Percentiles rank a stretch among this genome's conserved stretches.
phyloP scores from a whole-genome alignment of 1,284 basidiomycete genomes.

The Microbotryomycetes sp. region DNA sequence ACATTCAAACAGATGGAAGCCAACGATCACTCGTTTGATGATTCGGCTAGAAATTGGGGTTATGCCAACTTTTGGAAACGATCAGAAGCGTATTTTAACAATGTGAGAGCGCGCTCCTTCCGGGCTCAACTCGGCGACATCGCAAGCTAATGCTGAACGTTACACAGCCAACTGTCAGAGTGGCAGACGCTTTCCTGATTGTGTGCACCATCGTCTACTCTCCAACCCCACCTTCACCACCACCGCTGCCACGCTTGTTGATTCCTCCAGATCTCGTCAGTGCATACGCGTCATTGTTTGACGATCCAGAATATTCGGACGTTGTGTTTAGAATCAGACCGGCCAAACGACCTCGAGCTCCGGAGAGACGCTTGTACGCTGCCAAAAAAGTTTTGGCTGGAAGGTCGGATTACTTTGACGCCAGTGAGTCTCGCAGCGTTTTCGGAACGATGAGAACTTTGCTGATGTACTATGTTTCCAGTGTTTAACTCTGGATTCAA shows the following conservation, averaged over 20 bases:
- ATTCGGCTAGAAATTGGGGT: slow-evolving; percentile 44
- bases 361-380: slow-evolving; percentile 41
- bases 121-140: background rate
- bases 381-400: slow-evolving; percentile 44
- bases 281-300: slow-evolving; percentile 38
- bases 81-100: slow-evolving; percentile 40
- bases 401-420: slow-evolving; percentile 42
- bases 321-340: slow-evolving; percentile 37
- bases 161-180: slow-evolving; percentile 10
- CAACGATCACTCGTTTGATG: slow-evolving; percentile 43
- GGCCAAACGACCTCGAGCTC: slow-evolving; percentile 5
- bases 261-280: slow-evolving; percentile 37
- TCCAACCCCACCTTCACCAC: slow-evolving; percentile 20
- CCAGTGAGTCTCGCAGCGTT: slow-evolving; percentile 17
- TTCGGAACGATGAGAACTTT: background rate
- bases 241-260: slow-evolving; percentile 27
- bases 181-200: slow-evolving; percentile 42
- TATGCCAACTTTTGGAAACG: slow-evolving; percentile 32
- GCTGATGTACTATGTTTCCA: background rate
- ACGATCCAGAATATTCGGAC: slow-evolving; percentile 39
- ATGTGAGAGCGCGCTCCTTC: slow-evolving; percentile 8
- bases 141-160: slow-evolving; percentile 10
- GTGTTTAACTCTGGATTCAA: slow-evolving; percentile 36
- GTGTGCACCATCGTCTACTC: slow-evolving; percentile 42
- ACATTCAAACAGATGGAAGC: slow-evolving; percentile 42